These are phyloP conservation scores for Pythium graminicola DNA, from an alignment of 352 stramenopile genomes.

Conservation along the genomic window DNA sequence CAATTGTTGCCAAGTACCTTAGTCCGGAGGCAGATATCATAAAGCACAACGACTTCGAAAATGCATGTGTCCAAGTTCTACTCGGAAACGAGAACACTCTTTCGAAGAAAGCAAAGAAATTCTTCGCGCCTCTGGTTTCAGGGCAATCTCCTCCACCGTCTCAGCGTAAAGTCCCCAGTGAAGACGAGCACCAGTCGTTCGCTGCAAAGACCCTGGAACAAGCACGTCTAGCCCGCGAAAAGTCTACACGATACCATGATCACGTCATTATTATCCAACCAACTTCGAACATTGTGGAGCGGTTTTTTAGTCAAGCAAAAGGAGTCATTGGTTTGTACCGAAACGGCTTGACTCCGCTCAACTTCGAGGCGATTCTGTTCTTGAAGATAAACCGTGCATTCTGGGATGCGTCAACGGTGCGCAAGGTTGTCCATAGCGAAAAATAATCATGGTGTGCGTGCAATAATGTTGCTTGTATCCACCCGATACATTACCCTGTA, in stretches of 20 bases:
- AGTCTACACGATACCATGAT: background rate
- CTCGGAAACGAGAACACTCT: background rate
- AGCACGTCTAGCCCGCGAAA: background rate
- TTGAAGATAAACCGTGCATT: slow-evolving; percentile 2
- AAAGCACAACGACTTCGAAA: background rate
- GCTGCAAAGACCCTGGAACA: background rate
- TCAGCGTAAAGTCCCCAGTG: background rate
- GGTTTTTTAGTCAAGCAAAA: slow-evolving; percentile 8
- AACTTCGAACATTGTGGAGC: slow-evolving; percentile 3
- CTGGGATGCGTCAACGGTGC: background rate
- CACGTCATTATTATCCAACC: background rate
- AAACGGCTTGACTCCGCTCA: background rate
- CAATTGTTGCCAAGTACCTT: slow-evolving; percentile 1
- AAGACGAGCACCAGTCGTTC: background rate
- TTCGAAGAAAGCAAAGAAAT: background rate
- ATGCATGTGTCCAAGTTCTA: slow-evolving; percentile 1
- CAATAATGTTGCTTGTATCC: too few species aligned
- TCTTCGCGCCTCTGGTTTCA: background rate
- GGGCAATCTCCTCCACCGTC: background rate
- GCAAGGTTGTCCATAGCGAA: background rate
- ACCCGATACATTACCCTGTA: background rate
- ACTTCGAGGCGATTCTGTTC: slow-evolving; percentile 3
- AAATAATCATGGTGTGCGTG: background rate
- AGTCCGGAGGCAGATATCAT: background rate
- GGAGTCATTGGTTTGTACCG: slow-evolving; percentile 1